Evolutionary conservation across 2,329 filamentous ascomycete genomes (phyloP).

Genomic region (Fonsecaea pugnacius): DNA sequence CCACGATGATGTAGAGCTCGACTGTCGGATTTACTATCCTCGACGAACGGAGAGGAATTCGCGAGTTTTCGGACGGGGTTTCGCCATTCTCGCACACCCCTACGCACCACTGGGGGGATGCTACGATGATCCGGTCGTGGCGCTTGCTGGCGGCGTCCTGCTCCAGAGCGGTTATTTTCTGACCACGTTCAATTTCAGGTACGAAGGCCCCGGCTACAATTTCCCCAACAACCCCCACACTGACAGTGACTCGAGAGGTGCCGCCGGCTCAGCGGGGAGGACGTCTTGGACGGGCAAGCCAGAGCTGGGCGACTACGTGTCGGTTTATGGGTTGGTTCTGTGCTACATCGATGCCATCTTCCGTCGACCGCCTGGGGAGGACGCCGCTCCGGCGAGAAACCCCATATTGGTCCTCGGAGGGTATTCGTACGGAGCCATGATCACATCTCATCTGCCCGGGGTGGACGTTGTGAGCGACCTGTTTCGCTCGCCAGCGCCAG

Average conservation of each 20-base stretch:
- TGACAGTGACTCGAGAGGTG: constrained; percentile 64
- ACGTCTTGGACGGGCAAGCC: constrained; percentile 87
- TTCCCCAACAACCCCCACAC: background rate
- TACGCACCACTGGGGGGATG: constrained; percentile 86
- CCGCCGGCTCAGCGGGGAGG: constrained; percentile 70
- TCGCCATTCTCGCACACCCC: constrained; percentile 79
- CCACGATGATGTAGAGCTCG: constrained; percentile 73
- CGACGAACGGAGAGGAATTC: constrained; percentile 37
- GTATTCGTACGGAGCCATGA: constrained; percentile 89
- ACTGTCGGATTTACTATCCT: constrained; percentile 83
- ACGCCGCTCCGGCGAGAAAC: constrained; percentile 34
- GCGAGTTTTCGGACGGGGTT: constrained; percentile 45
- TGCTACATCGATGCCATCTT: constrained; percentile 32
- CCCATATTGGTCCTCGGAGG: constrained; percentile 67
- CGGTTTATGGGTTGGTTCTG: constrained; percentile 77
- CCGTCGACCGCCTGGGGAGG: constrained; percentile 20
- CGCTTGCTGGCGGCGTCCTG: constrained; percentile 66
- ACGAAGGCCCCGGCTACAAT: constrained; percentile 25
- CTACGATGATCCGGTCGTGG: constrained; percentile 80
- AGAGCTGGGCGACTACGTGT: constrained; percentile 80
- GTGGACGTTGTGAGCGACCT: constrained; percentile 62
- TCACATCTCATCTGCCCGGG: constrained; percentile 72
- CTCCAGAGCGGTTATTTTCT: constrained; percentile 75
- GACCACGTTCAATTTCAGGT: constrained; percentile 92
- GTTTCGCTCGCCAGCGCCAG: constrained; percentile 60